Conservation (phyloP, 108 stramenopile genomes). For the Fragilaria crotonensis region DNA sequence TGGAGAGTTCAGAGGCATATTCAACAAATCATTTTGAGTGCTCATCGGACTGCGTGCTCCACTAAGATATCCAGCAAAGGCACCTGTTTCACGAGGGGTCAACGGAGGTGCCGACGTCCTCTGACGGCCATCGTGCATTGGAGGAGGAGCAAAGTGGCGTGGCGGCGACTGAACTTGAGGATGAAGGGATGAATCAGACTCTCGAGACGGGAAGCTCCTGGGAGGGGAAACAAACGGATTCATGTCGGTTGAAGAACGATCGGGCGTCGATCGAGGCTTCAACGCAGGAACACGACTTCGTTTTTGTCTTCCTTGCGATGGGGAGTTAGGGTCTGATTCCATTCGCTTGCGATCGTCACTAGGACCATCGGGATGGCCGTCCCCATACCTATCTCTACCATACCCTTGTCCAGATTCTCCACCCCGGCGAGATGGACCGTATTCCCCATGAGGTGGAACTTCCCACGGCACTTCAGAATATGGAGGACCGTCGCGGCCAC, state of each 20-base stretch:
- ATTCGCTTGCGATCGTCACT: background rate
- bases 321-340: background rate
- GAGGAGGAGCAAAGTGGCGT: background rate
- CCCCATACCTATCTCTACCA: background rate
- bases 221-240: constrained; percentile 7
- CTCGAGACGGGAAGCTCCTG: background rate
- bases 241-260: background rate
- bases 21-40: background rate
- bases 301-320: background rate
- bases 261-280: constrained; percentile 3
- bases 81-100: background rate
- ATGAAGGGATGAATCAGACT: constrained; percentile 7
- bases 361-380: background rate
- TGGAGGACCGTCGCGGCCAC: background rate
- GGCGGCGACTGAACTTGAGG: constrained; percentile 3
- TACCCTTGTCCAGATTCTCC: background rate
- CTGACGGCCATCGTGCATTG: background rate
- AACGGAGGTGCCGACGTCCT: background rate
- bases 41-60: background rate
- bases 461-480: background rate
- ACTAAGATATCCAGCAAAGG: constrained; percentile 7
- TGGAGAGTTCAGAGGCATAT: constrained; percentile 2
- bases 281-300: background rate
- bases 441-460: background rate
- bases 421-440: background rate